A percentile compares a stretch with the other conserved stretches of the same genome.
Conservation (phyloP, 371 early-diverging fungal species). For the Mortierella sp. region DNA sequence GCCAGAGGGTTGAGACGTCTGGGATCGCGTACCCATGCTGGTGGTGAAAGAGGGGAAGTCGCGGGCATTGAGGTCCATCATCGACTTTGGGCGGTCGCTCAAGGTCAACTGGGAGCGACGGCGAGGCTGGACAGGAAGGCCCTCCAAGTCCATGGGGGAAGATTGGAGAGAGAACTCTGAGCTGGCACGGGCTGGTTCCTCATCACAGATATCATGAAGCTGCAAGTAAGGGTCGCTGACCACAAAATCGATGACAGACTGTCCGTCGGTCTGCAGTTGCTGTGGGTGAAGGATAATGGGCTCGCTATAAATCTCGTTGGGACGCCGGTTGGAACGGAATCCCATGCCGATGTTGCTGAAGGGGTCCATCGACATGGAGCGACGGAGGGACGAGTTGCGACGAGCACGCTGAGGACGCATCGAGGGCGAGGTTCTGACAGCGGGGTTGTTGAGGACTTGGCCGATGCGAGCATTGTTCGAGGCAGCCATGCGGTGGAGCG, state of each 20-base stretch:
- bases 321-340: slow-evolving; percentile 20
- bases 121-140: slow-evolving; percentile 12
- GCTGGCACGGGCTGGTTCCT: slow-evolving; percentile 26
- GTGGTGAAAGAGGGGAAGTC: background rate
- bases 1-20: background rate
- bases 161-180: slow-evolving; percentile 42
- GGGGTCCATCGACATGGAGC: slow-evolving; percentile 40
- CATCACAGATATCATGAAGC: slow-evolving; percentile 19
- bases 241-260: slow-evolving; percentile 18
- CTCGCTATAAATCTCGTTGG: slow-evolving; percentile 26
- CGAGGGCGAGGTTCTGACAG: slow-evolving; percentile 22
- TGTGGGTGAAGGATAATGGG: slow-evolving; percentile 19
- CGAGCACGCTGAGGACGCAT: slow-evolving; percentile 22
- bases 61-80: slow-evolving; percentile 16
- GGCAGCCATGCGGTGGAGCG: slow-evolving; percentile 8
- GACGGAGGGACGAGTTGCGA: slow-evolving; percentile 36
- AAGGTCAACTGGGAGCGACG: background rate
- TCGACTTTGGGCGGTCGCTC: slow-evolving; percentile 19
- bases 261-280: slow-evolving; percentile 28
- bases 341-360: background rate
- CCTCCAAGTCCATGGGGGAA: slow-evolving; percentile 46
- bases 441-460: background rate
- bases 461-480: slow-evolving; percentile 11
- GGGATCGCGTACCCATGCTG: background rate
- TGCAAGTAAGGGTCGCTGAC: slow-evolving; percentile 24